These are phyloP conservation scores for Neurospora crassa DNA, from an alignment of 2,329 filamentous ascomycete species.

Conservation along the genomic window DNA sequence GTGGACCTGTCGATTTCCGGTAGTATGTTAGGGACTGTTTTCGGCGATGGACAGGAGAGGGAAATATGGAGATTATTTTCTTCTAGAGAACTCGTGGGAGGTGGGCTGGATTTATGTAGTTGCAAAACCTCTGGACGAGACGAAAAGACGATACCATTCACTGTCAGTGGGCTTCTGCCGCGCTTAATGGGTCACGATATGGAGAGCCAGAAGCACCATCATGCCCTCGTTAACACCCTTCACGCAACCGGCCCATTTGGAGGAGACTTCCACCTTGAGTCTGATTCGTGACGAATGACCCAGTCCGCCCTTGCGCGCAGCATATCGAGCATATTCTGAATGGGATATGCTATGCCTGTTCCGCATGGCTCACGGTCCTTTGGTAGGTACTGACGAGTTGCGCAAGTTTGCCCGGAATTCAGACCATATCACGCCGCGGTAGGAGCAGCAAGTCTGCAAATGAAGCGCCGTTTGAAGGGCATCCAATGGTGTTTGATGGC, in stretches of 20 bases:
- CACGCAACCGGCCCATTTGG: neutral
- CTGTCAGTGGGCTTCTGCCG: neutral
- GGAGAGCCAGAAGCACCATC: neutral
- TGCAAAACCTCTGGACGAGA: neutral
- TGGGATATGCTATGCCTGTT: neutral
- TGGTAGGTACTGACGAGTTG: neutral
- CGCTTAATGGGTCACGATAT: neutral
- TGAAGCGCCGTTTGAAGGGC: neutral
- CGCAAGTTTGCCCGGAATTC: neutral
- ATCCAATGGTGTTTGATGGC: neutral
- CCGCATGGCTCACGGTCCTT: neutral
- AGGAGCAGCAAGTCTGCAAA: too few relatives aligned
- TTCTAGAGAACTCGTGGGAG: neutral
- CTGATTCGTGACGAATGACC: neutral
- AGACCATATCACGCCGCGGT: neutral
- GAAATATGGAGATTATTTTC: neutral
- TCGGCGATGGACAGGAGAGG: neutral
- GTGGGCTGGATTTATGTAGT: neutral
- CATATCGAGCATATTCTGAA: neutral
- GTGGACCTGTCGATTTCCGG: neutral
- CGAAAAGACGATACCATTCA: neutral
- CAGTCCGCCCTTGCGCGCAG: neutral
- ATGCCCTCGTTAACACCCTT: neutral
- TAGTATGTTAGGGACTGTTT: neutral
- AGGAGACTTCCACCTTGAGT: neutral